Evolutionary conservation across 192 early-diverging fungal species (phyloP), one percentile per base, ranked within the genome.

Genomic region (Chytriomyces sp.): DNA sequence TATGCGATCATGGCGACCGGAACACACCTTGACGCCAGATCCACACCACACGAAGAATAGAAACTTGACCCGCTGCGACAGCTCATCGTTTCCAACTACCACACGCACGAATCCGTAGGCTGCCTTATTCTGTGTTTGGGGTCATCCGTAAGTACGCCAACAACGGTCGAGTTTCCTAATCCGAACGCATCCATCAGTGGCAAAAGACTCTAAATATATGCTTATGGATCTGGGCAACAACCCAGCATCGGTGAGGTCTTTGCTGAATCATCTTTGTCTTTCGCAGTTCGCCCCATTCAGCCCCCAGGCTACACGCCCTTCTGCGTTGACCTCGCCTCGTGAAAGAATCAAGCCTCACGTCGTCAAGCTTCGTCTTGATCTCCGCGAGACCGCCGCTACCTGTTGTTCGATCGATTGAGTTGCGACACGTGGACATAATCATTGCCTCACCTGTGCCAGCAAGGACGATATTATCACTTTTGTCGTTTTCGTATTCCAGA

Each of bases 41-140:
- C 73, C 73, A 34, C 53, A 76, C 70, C 76, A 82, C 60, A 72
- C 76, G 72, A 85, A 59, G 22, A 79, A 73, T 10, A 83, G 62
- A 55, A 81, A 79, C 74, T 81, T 81, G 49, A 74, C 70, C 41
- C 82, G 44, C 72, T 85, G 61, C 6, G 80, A 81, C 26, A 80
- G 70, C 72, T 81, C 79, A 59, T 86, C 88, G 74, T 91, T 91
- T 19, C 87, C 82, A 41, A 88, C 83, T 2, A 82, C 70, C 34
- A 88, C 80, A 10, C 93, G 82, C 52, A 94, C 77, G 66, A 91
- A 94, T 7, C 92, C 93, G 76, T 91, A 94, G 4, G 86, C 90
- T n/a, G 91, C 90, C 33, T 86, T 77, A 53, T 93, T 82, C 31
- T 74, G 33, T 22, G 75, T 19, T n/a, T n/a, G n/a, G n/a, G n/a